These are phyloP conservation scores for Coccinonectria pachysandricola DNA, from an alignment of 2,329 filamentous ascomycete species.

Conservation along the genomic window DNA sequence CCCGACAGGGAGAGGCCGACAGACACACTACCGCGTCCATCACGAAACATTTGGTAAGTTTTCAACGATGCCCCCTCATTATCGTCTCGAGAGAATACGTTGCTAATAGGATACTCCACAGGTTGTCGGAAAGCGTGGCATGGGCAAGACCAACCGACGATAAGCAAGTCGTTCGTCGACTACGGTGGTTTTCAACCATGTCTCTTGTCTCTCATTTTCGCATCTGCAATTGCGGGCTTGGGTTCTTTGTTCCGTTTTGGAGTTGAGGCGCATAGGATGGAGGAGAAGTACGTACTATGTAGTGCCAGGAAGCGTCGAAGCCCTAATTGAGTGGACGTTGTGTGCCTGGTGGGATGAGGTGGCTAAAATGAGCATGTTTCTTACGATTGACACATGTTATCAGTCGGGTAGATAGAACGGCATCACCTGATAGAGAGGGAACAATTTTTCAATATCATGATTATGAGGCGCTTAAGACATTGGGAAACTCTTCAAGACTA, in stretches of 20 bases:
- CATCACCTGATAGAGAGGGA: constrained; percentile 2
- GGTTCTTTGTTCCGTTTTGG: constrained; percentile 18
- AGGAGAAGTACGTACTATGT: not conserved
- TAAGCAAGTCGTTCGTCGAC: too few relatives aligned
- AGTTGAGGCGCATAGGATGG: constrained; percentile 21
- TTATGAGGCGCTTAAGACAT: constrained; percentile 12
- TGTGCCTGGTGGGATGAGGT: too few relatives aligned
- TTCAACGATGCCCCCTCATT: constrained; percentile 2
- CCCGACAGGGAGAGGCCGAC: constrained; percentile 92
- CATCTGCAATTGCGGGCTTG: constrained; percentile 7
- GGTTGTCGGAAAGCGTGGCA: constrained; percentile 84
- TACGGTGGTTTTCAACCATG: too few relatives aligned
- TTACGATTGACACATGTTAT: constrained; percentile 10
- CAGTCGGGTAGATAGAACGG: constrained; percentile 14
- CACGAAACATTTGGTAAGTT: constrained; percentile 81
- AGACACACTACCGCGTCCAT: constrained; percentile 73
- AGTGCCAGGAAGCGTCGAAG: too few relatives aligned
- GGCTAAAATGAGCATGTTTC: constrained; percentile 5
- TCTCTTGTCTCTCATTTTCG: constrained; percentile 4
- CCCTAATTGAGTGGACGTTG: too few relatives aligned
- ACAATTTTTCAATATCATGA: constrained; percentile 14
- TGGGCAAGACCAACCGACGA: constrained; percentile 75
- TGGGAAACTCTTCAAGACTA: too few relatives aligned
- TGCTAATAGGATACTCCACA: constrained; percentile 24
- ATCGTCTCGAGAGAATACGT: not conserved